Evolutionary conservation across 768 basidiomycete species (phyloP), one percentile per base, ranked within the genome.

Genomic region (Termitomyces sp.): DNA sequence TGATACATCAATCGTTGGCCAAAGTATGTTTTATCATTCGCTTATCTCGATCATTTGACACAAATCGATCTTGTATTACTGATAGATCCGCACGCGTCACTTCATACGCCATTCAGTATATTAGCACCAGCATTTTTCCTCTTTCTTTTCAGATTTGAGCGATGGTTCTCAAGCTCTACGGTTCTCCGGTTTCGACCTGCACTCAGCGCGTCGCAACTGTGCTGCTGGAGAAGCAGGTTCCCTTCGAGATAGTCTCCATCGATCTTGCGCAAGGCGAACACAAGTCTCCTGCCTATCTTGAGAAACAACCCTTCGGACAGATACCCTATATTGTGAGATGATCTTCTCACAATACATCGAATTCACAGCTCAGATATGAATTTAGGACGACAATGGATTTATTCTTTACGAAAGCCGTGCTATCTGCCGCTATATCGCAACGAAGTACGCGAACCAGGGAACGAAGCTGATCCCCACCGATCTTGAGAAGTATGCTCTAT

Each of bases 301-400:
- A 65, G 26, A 62, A 67, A 38, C 82, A 86, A 62, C 83, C 85
- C 0, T 83, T 82, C 58, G 78, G 80, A 14, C 75, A 80, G 61
- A 67, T 67, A 21, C 68, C 69, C 2, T 59, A 60, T 37, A 61
- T 68, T 51, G 67, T 68, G 26, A 51, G 59, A 55, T 2, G 65
- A 66, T 2, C 61, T 53, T 7, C 76, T 24, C 11, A 30, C 17
- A 11, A 48, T 34, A 5, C 15, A 5, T 30, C 17, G 15, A 3
- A 19, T 21, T 32, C 1, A 2, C 28, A 32, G 26, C 15, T 22
- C 15, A 15, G 38, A 8, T 12, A 22, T 53, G 15, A 22, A n/a
- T 17, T 1, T 41, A 65, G 64, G 62, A 63, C 28, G 64, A 65
- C 17, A 42, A 65, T 24, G 64, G 64, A 3, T 63, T 63, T 47